Base-by-base conservation (phyloP, 768 basidiomycete genomes). In the Tricholoma hemisulphureum region DNA sequence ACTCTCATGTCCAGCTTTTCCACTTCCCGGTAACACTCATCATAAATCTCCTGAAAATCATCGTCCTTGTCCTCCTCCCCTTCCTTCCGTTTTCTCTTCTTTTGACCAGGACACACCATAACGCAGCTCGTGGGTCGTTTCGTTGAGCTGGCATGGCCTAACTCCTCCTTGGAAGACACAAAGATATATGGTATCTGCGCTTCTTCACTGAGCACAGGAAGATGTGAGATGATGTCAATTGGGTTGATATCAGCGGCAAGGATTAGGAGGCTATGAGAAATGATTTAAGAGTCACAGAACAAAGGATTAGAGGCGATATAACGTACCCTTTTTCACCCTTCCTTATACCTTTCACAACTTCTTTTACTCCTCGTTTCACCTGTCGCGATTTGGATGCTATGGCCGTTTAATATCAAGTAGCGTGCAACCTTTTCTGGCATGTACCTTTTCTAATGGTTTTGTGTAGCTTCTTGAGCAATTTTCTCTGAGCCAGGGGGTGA, bases 101-200 rank as follows among this genome's bases (percentile, higher is more conserved):
- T 91, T 69, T 85, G 80, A 68, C 88, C 79, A 1, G 92, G 91
- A 71, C 91, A 95, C 53, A 98, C 80, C 86, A 99, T 91, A 4
- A 99, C 95, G 72, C 95, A 98, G 64, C 94, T 96, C 50, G 97
- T 99, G 31, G 97, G 96, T 64, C 97, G 88, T 77, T 99, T 99
- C 43, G 97, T 99, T 51, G 93, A 90, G 69, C 94, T 94, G 16
- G 95, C 93, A 64, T 91, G 88, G 0, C 97, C 97, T 26, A 99
- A 87, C 68, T 96, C 94, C 73, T 98, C 97, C 70, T 96, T 97
- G 3, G 91, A 95, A 2, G 88, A 68, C 13, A 95, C 90, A 69
- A 93, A 95, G 50, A 95, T 81, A 68, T 95, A 96, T 1, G 94
- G 94, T 70, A 94, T 88, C 34, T 86, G 80, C 9, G 93, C 89